Conservation (phyloP, 1,284 basidiomycete species). For the Boletus smithii region DNA sequence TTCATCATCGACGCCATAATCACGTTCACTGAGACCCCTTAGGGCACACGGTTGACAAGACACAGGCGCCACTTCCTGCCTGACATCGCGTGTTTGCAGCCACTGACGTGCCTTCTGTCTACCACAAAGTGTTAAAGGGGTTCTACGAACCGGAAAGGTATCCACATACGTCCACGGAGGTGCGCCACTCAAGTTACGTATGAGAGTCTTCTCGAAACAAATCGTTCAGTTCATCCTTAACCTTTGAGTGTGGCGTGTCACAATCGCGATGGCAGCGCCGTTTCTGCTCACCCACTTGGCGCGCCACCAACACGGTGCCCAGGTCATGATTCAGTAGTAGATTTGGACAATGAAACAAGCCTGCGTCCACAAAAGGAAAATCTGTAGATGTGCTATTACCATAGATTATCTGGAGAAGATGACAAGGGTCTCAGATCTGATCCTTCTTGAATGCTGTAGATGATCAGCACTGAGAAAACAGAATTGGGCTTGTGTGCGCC, state of each 20-base stretch:
- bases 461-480: too few relatives aligned
- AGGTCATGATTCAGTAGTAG: not conserved
- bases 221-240: slow-evolving; percentile 1
- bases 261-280: slow-evolving; percentile 5
- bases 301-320: slow-evolving; percentile 15
- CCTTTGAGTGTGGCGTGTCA: slow-evolving; percentile 8
- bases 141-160: not conserved
- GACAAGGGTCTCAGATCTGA: slow-evolving; percentile 6
- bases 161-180: slow-evolving; percentile 21
- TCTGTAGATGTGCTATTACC: not conserved
- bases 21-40: too few relatives aligned
- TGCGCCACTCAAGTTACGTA: slow-evolving; percentile 25
- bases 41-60: slow-evolving; percentile 1
- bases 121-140: slow-evolving; percentile 16
- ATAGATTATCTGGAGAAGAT: slow-evolving; percentile 5
- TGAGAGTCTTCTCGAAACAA: slow-evolving; percentile 7
- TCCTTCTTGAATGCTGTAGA: slow-evolving; percentile 4
- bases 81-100: slow-evolving; percentile 25
- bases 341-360: not conserved
- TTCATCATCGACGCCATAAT: slow-evolving; percentile 12
- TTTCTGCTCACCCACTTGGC: slow-evolving; percentile 8
- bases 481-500: not conserved
- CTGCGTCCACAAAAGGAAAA: slow-evolving; percentile 6
- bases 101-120: slow-evolving; percentile 9
- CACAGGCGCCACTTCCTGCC: slow-evolving; percentile 24